Evolutionary conservation across 2,329 filamentous ascomycete genomes (phyloP), one percentile per base, ranked within the genome.

Genomic region (Aspergillus glaucus): DNA sequence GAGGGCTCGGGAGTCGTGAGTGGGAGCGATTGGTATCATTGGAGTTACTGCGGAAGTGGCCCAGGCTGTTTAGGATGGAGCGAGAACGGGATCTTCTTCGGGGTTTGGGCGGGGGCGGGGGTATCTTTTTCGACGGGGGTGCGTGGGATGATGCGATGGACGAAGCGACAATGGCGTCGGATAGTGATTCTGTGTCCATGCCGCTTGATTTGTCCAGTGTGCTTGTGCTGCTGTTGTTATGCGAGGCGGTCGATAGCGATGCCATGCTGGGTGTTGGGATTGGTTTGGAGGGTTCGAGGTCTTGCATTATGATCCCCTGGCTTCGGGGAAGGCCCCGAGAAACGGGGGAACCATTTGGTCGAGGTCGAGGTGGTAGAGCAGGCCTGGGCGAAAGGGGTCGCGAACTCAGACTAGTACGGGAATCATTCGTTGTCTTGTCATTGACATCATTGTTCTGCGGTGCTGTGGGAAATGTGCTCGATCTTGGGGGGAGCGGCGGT

Each of bases 131-230:
- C 5, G 37, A 19, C 10, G 37, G 19, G 10, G 68, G 63, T 28
- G 67, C 68, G 43, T 67, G 67, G 6, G 65, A 61, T 34, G 73
- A 73, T 47, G 73, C 73, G 2, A 75, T 54, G 30, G 73, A 75
- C 9, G 73, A 75, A 15, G 73, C 73, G 15, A 74, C 68, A 52
- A 76, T 72, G 24, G 73, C 73, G 59, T 74, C 67, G 12, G 72
- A 73, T 3, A 73, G 63, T 4, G 67, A 64, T 51, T 69, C 69
- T 50, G 68, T 67, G 26, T 54, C 58, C 56, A 66, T 59, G 9
- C 61, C 55, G 37, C 48, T 47, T 12, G 57, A 41, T 34, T 59
- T 55, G 24, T 64, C 55, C 17, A 58, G 28, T 10, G 57, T 19
- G 48, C 54, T 65, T 30, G 53, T 60, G 50, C 55, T 63, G 44